Conservation (phyloP, 768 basidiomycete genomes). For the Suillus cothurnatus region DNA sequence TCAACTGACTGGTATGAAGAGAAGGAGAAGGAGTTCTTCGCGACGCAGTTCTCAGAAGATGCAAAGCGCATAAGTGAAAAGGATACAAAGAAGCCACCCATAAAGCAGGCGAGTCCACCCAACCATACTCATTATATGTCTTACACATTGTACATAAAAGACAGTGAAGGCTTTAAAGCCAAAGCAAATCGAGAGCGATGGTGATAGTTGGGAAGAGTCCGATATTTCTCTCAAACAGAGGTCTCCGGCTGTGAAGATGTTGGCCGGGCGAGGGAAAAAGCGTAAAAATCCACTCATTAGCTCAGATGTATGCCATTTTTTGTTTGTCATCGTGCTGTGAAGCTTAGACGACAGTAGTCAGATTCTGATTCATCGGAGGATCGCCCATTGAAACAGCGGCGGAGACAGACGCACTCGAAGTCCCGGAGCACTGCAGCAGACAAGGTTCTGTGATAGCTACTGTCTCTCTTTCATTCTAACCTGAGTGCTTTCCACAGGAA, state of each 20-base stretch:
- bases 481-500: not conserved
- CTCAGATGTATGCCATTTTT: slow-evolving; percentile 17
- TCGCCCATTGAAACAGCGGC: slow-evolving; percentile 1
- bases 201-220: slow-evolving; percentile 15
- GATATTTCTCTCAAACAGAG: slow-evolving; percentile 1
- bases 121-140: not conserved
- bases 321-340: not conserved
- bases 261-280: slow-evolving; percentile 3
- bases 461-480: not conserved
- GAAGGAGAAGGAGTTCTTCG: slow-evolving; percentile 42
- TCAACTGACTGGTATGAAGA: slow-evolving; percentile 25
- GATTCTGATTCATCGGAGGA: slow-evolving; percentile 16
- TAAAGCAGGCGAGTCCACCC: slow-evolving; percentile 16
- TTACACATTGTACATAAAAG: slow-evolving; percentile 18
- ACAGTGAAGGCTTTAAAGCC: slow-evolving; percentile 16
- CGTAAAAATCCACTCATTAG: slow-evolving; percentile 8
- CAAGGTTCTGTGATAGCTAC: not conserved
- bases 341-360: slow-evolving; percentile 16
- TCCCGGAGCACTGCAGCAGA: not conserved
- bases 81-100: slow-evolving; percentile 20
- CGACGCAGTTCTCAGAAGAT: slow-evolving; percentile 27
- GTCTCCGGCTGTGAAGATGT: not conserved
- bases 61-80: slow-evolving; percentile 20
- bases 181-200: slow-evolving; percentile 13
- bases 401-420: not conserved